Evolutionary conservation across 345 rosid genomes (phyloP).

Genomic region (Nasturtium officinale): DNA sequence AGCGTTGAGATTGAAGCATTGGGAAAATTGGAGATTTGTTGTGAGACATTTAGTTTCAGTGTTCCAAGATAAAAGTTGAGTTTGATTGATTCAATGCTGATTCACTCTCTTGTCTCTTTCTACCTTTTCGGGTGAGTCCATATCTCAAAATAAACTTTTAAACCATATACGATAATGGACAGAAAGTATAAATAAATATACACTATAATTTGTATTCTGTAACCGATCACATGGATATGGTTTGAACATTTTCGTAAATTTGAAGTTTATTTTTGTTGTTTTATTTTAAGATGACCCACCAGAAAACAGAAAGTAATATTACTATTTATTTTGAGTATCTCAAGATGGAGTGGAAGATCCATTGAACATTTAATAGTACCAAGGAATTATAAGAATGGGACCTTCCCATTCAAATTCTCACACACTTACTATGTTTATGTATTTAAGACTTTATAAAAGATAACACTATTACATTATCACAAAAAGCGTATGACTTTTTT

Average conservation of each 20-base stretch:
- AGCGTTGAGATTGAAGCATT: slow-evolving; percentile 68
- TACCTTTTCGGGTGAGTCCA: slow-evolving; percentile 15
- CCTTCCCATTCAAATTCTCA: slow-evolving; percentile 24
- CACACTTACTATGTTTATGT: not conserved
- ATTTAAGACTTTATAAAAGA: not conserved
- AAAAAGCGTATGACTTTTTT: slow-evolving; percentile 22
- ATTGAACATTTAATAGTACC: slow-evolving; percentile 30
- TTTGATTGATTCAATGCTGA: slow-evolving; percentile 29
- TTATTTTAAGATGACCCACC: not conserved
- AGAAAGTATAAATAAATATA: not conserved
- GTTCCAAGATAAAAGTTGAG: not conserved
- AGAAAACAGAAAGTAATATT: not conserved
- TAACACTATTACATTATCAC: not conserved
- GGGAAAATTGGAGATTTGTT: slow-evolving; percentile 68
- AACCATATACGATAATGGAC: not conserved
- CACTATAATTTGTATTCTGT: not conserved
- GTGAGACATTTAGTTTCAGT: slow-evolving; percentile 1
- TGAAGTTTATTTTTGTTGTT: not conserved
- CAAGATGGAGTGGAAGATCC: slow-evolving; percentile 7
- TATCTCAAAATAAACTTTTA: slow-evolving; percentile 13
- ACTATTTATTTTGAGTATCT: not conserved
- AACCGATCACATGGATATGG: slow-evolving; percentile 5
- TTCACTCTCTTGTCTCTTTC: slow-evolving; percentile 33
- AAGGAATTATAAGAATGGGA: slow-evolving; percentile 29
- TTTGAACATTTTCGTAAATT: not conserved